Percentiles rank a stretch among this genome's conserved stretches.
These are phyloP conservation scores for Arthrinium phaeospermum DNA, from an alignment of 2,329 filamentous ascomycete genomes.

Conservation along the genomic window DNA sequence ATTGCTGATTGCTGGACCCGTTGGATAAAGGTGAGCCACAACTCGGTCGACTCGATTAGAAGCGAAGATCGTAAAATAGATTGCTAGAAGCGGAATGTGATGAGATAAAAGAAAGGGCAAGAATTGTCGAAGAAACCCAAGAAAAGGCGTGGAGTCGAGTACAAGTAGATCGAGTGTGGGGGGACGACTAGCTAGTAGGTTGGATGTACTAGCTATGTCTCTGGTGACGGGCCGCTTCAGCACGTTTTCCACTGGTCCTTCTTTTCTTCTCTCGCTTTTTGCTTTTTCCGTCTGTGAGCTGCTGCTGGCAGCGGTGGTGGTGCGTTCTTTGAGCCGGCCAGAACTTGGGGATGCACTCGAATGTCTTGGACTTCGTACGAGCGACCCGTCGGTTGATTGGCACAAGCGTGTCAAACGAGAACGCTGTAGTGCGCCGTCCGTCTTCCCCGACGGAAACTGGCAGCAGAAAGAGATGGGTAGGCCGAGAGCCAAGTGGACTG, in stretches of 20 bases:
- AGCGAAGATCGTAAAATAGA: conserved; percentile 19
- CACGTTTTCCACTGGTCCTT: not conserved
- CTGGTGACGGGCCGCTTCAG: not conserved
- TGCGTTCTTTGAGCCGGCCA: conserved; percentile 19
- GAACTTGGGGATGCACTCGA: conserved; percentile 32
- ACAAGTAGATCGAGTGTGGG: conserved; percentile 25
- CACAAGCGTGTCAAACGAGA: conserved; percentile 28
- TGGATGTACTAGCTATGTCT: conserved; percentile 27
- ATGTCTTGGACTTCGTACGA: conserved; percentile 34
- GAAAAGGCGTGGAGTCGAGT: conserved; percentile 22
- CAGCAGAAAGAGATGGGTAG: conserved; percentile 15
- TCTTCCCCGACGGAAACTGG: conserved; percentile 25
- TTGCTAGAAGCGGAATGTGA: conserved; percentile 22
- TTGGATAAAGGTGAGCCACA: conserved; percentile 8
- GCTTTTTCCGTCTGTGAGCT: conserved; percentile 21
- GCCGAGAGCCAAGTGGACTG: not conserved
- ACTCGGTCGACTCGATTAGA: not conserved
- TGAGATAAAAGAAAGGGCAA: conserved; percentile 26
- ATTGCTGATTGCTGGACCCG: not conserved
- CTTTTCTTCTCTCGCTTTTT: conserved; percentile 14
- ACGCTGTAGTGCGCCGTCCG: conserved; percentile 35
- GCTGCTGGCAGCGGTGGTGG: not conserved
- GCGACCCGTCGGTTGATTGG: conserved; percentile 32
- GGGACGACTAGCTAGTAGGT: conserved; percentile 24
- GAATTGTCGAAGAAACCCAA: conserved; percentile 28